Evolutionary conservation across 2,329 filamentous ascomycete species (phyloP).

Genomic region (Saccharata proteae): DNA sequence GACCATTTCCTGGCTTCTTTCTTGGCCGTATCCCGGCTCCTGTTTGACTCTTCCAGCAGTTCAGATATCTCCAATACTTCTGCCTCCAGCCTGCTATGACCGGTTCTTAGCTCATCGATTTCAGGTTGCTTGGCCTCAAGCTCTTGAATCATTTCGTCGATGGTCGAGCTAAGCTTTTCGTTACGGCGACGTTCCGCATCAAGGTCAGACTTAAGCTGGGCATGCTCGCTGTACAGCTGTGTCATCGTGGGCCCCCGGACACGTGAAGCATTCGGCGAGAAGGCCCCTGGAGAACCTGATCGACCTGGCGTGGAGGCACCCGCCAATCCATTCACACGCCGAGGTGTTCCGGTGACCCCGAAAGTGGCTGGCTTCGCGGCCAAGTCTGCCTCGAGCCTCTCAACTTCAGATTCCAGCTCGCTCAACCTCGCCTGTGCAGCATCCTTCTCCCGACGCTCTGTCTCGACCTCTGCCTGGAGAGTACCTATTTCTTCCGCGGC

Average conservation of each 20-base stretch:
- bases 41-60: conserved; percentile 68
- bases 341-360: conserved; percentile 42
- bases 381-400: conserved; percentile 46
- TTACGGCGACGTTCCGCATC: conserved; percentile 62
- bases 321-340: conserved; percentile 35
- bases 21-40: conserved; percentile 66
- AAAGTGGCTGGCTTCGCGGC: conserved; percentile 23
- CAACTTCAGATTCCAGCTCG: conserved; percentile 52
- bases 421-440: conserved; percentile 49
- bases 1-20: conserved; percentile 71
- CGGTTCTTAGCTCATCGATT: conserved; percentile 70
- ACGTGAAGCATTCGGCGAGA: conserved; percentile 40
- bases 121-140: conserved; percentile 80
- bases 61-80: conserved; percentile 70
- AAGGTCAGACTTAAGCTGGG: conserved; percentile 56
- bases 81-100: conserved; percentile 66
- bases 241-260: conserved; percentile 46
- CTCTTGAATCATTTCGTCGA: conserved; percentile 77
- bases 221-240: conserved; percentile 51
- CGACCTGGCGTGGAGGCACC: conserved; percentile 37
- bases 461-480: conserved; percentile 37
- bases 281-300: conserved; percentile 37
- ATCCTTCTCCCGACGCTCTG: conserved; percentile 46
- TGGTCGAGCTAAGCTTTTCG: conserved; percentile 59
- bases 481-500: conserved; percentile 45